These are phyloP conservation scores for Diversispora eburnea DNA, from an alignment of 192 early-diverging fungal genomes.

Conservation along the genomic window DNA sequence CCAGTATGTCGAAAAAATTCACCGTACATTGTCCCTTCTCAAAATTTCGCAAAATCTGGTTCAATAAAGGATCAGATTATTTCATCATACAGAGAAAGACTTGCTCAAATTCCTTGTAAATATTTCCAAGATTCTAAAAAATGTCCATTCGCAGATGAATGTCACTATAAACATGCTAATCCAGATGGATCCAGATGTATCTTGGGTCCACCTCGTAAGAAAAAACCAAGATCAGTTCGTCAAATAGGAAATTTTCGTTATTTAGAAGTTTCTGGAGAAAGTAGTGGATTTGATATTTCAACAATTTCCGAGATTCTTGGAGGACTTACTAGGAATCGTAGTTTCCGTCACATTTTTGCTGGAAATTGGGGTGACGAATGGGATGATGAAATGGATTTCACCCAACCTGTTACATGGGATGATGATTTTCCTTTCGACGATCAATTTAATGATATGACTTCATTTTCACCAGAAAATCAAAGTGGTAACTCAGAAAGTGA, in stretches of 20 bases:
- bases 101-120: constrained; percentile 22
- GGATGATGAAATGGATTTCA: not conserved
- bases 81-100: not conserved
- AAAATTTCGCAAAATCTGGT: not conserved
- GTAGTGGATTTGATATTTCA: not conserved
- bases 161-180: constrained; percentile 20
- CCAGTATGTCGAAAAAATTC: constrained; percentile 24
- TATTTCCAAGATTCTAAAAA: constrained; percentile 2
- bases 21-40: constrained; percentile 19
- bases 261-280: not conserved
- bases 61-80: constrained; percentile 3
- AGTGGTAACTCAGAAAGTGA: not conserved
- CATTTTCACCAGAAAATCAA: not conserved
- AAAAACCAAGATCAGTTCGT: not conserved
- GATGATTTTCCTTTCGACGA: not conserved
- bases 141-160: constrained; percentile 19
- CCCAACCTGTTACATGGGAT: not conserved
- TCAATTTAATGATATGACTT: not conserved
- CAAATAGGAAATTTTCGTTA: not conserved
- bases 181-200: constrained; percentile 13
- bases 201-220: constrained; percentile 6
- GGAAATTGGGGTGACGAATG: not conserved
- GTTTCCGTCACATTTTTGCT: constrained; percentile 8
- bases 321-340: not conserved
- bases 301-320: constrained; percentile 9